Base-by-base conservation (phyloP, 306 rosid genomes). In the Acmispon strigosus region DNA sequence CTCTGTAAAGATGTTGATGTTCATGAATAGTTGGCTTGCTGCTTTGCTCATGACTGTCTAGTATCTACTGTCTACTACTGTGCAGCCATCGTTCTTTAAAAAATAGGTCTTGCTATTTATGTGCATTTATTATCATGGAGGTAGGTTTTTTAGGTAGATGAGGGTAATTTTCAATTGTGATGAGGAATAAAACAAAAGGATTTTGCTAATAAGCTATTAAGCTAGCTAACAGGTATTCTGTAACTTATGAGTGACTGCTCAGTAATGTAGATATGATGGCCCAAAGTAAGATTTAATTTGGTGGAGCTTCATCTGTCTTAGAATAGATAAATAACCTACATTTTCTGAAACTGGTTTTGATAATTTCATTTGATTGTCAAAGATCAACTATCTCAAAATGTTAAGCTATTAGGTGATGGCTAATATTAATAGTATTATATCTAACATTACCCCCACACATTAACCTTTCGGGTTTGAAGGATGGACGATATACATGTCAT, bases 11-110 rank as follows among this genome's bases (percentile, higher is more conserved):
- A 18, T 56, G 61, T 44, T 70, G 57, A 43, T 45, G n/a, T 60
- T 61, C 76, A 58, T 69, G 60, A 70, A 66, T 51, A 42, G 55
- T 54, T 53, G 49, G 48, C 45, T 36, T 37, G 41, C 39, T 15
- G 54, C 55, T 12, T 49, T 70, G 60, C 41, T 39, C 27, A 19
- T 66, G 44, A 62, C 12, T 48, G 41, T 72, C 44, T 66, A 41
- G 20, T 43, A 52, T 41, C 37, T 22, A 22, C 24, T 22, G 34
- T 27, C 64, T 37, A 50, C 80, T 37, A 37, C 16, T 8, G 16
- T 49, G 29, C 58, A 19, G 4, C 4, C 56, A 57, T 2, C 34
- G 3, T 27, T 27, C 34, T 27, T 27, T 4, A 27, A 27, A 27
- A 27, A 1, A 17, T 62, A 20, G 41, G 10, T 36, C 41, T 36